Evolutionary conservation across 2,329 filamentous ascomycete genomes (phyloP).

Genomic region (Pseudocercospora pini-densiflorae): DNA sequence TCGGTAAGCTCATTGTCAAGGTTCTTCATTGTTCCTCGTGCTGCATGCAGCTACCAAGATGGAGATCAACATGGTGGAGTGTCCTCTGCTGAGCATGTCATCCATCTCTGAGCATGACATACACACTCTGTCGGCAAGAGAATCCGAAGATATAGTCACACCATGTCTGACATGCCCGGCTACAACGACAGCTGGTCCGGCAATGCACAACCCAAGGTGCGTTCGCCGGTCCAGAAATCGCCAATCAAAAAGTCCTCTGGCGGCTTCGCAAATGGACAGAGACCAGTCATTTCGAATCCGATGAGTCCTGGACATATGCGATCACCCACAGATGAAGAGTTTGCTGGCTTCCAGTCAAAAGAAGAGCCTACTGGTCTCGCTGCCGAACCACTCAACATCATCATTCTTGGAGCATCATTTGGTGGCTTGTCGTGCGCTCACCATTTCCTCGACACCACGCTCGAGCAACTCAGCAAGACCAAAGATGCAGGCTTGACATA

Average conservation of each 20-base stretch:
- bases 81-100: background rate
- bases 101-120: background rate
- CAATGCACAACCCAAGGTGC: background rate
- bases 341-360: conserved; percentile 6
- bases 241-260: background rate
- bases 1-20: conserved; percentile 1
- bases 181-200: conserved; percentile 1
- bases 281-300: background rate
- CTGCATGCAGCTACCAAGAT: background rate
- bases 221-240: background rate
- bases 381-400: conserved; percentile 40
- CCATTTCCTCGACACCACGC: conserved; percentile 40
- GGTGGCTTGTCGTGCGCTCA: conserved; percentile 45
- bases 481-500: conserved; percentile 21
- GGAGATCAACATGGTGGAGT: background rate
- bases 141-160: background rate
- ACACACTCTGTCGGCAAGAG: too few species aligned
- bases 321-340: conserved; percentile 4
- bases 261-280: background rate
- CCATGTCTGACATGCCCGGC: conserved; percentile 4
- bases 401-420: conserved; percentile 47
- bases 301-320: background rate
- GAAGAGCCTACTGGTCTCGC: conserved; percentile 22
- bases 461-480: conserved; percentile 37
- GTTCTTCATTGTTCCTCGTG: background rate